Base-by-base conservation (phyloP, 176 grass and related monocot genomes). In the Alopecurus myosuroides region DNA sequence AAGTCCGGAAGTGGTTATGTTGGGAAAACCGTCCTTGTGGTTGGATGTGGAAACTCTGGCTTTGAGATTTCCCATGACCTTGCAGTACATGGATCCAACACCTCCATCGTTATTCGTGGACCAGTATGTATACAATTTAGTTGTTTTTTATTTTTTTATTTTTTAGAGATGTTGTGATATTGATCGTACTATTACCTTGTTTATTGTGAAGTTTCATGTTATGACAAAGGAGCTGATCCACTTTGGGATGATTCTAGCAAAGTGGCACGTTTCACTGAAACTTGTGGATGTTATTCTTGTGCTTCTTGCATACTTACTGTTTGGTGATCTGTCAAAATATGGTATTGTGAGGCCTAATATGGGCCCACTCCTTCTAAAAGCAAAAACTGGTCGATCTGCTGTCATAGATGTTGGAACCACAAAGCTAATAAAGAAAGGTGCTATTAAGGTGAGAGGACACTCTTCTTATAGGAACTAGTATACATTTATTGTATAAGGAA, bases 11-110 rank as follows among this genome's bases (percentile, higher is more conserved):
- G 17, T 9, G 20, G 9, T 12, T 95, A 85, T 34, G 64, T 13
- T 0, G 72, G 70, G 15, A 70, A 90, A 44, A 81, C 51, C 10
- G 90, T 93, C 6, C 57, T 98, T 11, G 95, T 97, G 8, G 82
- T 94, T 29, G 95, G 95, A 23, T 58, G 70, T 31, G 92, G 92
- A 4, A 98, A 98, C 77, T 98, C 91, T 0, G 91, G 92, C 6
- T 95, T 95, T 91, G 91, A 98, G 44, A 98, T 98, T 19, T 85
- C 90, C 0, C 85, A 93, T 50, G 91, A 98, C 44, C 91, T 98
- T 11, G 85, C 88, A 2, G 34, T 2, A 15, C 44, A 89, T 44
- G 92, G 88, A 44, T 90, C 80, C 9, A 77, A 88, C 5, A 76
- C 88, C 31, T 87, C 90, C 17, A 68, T 97, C 5, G 71, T 84